A percentile compares a stretch with the other conserved stretches of the same genome.
Conservation (phyloP, 805 yeast species). For the Torulaspora delbrueckii region DNA sequence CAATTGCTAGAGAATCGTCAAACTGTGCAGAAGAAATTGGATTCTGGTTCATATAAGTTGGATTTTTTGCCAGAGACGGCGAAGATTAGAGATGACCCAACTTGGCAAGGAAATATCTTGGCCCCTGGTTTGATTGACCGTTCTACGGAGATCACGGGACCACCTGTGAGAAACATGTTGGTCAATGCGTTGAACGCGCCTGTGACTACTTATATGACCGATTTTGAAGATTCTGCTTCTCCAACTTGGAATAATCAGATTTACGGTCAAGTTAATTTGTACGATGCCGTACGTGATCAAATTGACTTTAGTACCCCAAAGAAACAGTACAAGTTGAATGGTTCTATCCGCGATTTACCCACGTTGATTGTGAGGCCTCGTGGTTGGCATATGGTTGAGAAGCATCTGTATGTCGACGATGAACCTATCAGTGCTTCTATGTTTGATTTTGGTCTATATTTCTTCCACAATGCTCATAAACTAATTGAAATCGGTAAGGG, state of each 20-base stretch:
- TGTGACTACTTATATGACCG: conserved; percentile 82
- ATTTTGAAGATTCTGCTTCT: conserved; percentile 78
- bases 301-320: conserved; percentile 45
- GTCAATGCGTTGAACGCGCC: conserved; percentile 74
- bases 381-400: conserved; percentile 82
- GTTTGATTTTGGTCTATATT: conserved; percentile 73
- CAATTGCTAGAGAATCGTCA: conserved; percentile 58
- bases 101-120: conserved; percentile 70
- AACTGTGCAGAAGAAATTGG: conserved; percentile 54
- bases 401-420: conserved; percentile 64
- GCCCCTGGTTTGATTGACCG: conserved; percentile 72
- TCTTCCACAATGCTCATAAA: conserved; percentile 67
- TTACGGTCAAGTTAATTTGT: conserved; percentile 75
- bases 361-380: conserved; percentile 81
- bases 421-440: conserved; percentile 75
- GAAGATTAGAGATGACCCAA: conserved; percentile 62
- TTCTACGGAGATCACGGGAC: conserved; percentile 80
- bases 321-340: conserved; percentile 48
- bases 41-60: conserved; percentile 50
- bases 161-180: conserved; percentile 79
- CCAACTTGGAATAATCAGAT: conserved; percentile 80
- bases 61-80: conserved; percentile 66
- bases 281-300: conserved; percentile 68
- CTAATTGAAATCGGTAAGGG: conserved; percentile 62
- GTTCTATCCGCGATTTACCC: conserved; percentile 45